Base-by-base conservation (phyloP, 106 monocot genomes). In the Platanthera guangdongensis region DNA sequence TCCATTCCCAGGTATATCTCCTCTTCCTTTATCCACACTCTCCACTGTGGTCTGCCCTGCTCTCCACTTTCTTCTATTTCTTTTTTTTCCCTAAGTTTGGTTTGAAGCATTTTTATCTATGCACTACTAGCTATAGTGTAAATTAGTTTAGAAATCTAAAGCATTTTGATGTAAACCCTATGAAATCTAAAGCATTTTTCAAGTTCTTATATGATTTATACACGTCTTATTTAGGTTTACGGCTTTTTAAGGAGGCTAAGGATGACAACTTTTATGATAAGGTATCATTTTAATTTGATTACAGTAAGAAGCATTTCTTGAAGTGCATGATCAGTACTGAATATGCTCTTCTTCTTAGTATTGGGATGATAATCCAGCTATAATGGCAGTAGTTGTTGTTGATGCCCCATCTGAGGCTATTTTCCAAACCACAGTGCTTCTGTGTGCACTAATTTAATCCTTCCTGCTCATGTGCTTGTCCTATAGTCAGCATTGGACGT, bases 301-400 rank as follows among this genome's bases (percentile, higher is more conserved):
- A 32, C 65, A 28, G 10, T 16, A 70, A 70, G 16, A 53, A 53
- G 47, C 8, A 70, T 14, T n/a, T 16, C n/a, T 16, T 65, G 47
- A 46, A 70, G 0, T 48, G 47, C 63, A 15, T 74, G 59, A 74
- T 72, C 15, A 13, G 18, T 74, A 74, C 51, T 76, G 63, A 52
- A 13, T 74, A 52, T 78, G 21, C 9, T 81, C 19, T 48, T 83
- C 39, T 47, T 39, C 32, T 83, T 80, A 99, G 97, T 67, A 74
- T 72, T 90, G 94, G 94, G 88, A 88, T 86, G 94, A 94, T 85
- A 89, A 99, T 83, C 97, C 97, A 51, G 97, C 94, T 78, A 90
- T 99, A 83, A 99, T 99, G 97, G 97, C 94, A 75, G 94, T 99
- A 60, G 91, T 94, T 16, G 91, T 90, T 14, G 88, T 99, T 54